Evolutionary conservation across 495 filamentous ascomycete genomes (phyloP).

Genomic region (Neurospora sp.): DNA sequence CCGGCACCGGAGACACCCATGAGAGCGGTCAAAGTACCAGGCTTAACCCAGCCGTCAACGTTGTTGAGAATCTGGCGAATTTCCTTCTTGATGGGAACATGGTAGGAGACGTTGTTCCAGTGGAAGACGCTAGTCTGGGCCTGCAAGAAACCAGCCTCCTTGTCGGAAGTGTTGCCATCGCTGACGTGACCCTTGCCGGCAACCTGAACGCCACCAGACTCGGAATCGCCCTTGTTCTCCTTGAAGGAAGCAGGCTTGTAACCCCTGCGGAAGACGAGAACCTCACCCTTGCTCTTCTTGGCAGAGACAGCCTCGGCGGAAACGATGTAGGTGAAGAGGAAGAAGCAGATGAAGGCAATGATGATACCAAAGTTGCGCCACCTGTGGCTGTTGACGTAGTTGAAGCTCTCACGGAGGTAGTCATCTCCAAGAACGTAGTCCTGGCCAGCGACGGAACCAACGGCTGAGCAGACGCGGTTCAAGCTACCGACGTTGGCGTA

Average conservation of each 20-base stretch:
- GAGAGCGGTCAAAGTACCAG: conserved; percentile 80
- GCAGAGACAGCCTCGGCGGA: conserved; percentile 66
- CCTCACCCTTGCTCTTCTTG: conserved; percentile 78
- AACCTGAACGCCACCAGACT: conserved; percentile 41
- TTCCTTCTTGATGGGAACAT: conserved; percentile 78
- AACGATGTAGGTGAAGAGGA: conserved; percentile 55
- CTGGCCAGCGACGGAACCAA: conserved; percentile 52
- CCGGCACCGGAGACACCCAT: conserved; percentile 72
- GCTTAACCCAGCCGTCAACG: conserved; percentile 86
- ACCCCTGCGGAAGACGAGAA: conserved; percentile 75
- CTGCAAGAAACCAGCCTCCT: conserved; percentile 38
- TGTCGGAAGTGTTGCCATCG: conserved; percentile 38
- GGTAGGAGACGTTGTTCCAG: conserved; percentile 79
- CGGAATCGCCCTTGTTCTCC: conserved; percentile 44
- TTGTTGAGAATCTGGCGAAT: conserved; percentile 68
- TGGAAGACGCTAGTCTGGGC: conserved; percentile 63
- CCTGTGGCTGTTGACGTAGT: conserved; percentile 50
- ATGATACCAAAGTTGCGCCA: conserved; percentile 83
- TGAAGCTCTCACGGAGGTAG: conserved; percentile 54
- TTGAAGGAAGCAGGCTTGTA: conserved; percentile 50
- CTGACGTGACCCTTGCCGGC: conserved; percentile 32
- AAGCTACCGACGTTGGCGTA: conserved; percentile 35
- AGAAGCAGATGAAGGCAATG: conserved; percentile 60
- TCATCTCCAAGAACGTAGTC: conserved; percentile 49
- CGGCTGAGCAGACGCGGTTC: conserved; percentile 48